These are phyloP conservation scores for Lolium perenne DNA, from an alignment of 176 grass and related monocot species.

Conservation along the genomic window DNA sequence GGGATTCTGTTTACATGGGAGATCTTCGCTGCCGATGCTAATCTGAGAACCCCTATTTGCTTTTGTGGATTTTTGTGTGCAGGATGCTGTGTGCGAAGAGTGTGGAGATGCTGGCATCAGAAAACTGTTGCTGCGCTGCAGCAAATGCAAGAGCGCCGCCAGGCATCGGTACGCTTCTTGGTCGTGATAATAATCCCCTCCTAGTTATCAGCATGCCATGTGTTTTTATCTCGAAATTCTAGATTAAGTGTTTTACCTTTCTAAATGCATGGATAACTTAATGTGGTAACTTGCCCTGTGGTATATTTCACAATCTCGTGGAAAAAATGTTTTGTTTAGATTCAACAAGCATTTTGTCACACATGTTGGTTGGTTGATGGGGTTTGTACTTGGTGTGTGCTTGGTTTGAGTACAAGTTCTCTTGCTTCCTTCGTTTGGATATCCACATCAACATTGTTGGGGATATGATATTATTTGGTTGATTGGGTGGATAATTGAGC, in stretches of 20 bases:
- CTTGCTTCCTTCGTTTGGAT: not conserved
- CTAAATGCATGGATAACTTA: not conserved
- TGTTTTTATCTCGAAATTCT: not conserved
- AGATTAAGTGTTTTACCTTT: not conserved
- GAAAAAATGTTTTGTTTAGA: not conserved
- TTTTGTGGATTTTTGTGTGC: not conserved
- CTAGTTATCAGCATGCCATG: not conserved
- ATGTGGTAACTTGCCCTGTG: not conserved
- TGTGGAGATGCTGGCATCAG: not conserved
- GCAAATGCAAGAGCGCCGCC: not conserved
- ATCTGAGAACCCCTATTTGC: not conserved
- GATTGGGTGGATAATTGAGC: not conserved
- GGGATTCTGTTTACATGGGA: not conserved
- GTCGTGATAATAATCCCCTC: not conserved
- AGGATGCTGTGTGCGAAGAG: conserved; percentile 16
- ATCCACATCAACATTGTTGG: not conserved
- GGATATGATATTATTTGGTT: not conserved
- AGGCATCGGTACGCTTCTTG: conserved; percentile 5
- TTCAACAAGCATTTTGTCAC: not conserved
- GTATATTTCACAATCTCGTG: not conserved
- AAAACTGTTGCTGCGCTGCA: not conserved
- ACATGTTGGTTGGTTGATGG: not conserved
- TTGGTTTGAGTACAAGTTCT: not conserved
- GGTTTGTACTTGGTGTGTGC: not conserved
- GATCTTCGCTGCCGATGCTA: not conserved